A percentile compares a stretch with the other conserved stretches of the same genome.
Conservation (phyloP, 2,329 filamentous ascomycete species). For the Sporothrix inflata region DNA sequence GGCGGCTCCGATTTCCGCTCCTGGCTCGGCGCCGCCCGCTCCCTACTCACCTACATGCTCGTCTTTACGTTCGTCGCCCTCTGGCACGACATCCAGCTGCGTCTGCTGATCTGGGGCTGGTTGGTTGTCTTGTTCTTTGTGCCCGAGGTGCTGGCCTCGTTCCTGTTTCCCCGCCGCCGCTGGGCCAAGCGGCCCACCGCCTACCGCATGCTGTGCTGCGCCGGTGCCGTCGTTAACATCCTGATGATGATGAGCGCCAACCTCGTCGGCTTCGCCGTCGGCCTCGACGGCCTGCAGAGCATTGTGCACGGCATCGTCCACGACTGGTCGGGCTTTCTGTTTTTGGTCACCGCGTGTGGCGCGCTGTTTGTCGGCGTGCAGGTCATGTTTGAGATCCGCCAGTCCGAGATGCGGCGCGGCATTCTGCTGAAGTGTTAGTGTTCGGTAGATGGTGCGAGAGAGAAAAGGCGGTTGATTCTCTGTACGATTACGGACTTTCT, state of each 20-base stretch:
- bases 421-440: slow-evolving; percentile 82
- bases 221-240: slow-evolving; percentile 81
- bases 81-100: slow-evolving; percentile 96
- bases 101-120: slow-evolving; percentile 95
- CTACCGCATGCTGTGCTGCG: slow-evolving; percentile 79
- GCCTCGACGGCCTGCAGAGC: slow-evolving; percentile 80
- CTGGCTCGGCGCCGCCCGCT: slow-evolving; percentile 54
- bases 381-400: slow-evolving; percentile 94
- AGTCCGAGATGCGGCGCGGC: slow-evolving; percentile 79
- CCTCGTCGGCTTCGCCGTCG: slow-evolving; percentile 91
- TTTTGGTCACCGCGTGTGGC: slow-evolving; percentile 71
- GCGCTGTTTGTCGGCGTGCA: slow-evolving; percentile 83
- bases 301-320: slow-evolving; percentile 75
- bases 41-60: slow-evolving; percentile 74
- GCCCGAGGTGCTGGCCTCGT: slow-evolving; percentile 75
- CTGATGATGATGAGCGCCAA: slow-evolving; percentile 97
- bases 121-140: slow-evolving; percentile 91
- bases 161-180: slow-evolving; percentile 71
- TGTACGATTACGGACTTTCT: not conserved
- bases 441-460: slow-evolving; percentile 32
- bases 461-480: not conserved
- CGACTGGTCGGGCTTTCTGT: slow-evolving; percentile 71
- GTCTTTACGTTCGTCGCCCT: slow-evolving; percentile 97
- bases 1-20: slow-evolving; percentile 66
- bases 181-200: slow-evolving; percentile 71